Conservation (phyloP, 495 filamentous ascomycete species). For the Pyronema omphalodes region DNA sequence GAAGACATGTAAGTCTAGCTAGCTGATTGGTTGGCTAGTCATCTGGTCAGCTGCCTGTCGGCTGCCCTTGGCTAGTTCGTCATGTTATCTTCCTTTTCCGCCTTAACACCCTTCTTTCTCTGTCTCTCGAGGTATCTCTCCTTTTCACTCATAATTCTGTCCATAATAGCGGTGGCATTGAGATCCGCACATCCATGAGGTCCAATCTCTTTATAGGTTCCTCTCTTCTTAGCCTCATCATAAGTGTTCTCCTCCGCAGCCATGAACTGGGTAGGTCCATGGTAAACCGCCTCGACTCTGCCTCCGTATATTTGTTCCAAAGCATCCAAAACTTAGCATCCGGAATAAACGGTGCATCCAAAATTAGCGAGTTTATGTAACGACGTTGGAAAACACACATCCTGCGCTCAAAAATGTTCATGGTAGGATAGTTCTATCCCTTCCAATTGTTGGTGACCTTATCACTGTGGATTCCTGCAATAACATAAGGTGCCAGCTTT, state of each 20-base stretch:
- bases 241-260: constrained; percentile 78
- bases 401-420: constrained; percentile 94
- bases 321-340: constrained; percentile 46
- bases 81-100: constrained; percentile 25
- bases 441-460: constrained; percentile 88
- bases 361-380: constrained; percentile 74
- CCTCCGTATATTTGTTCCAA: constrained; percentile 46
- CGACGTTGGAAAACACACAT: constrained; percentile 88
- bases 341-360: constrained; percentile 75
- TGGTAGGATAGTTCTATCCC: constrained; percentile 94
- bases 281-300: constrained; percentile 67
- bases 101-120: constrained; percentile 70
- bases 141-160: constrained; percentile 66
- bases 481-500: constrained; percentile 63
- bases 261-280: constrained; percentile 86
- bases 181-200: constrained; percentile 65
- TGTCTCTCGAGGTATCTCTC: constrained; percentile 81
- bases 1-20: no score
- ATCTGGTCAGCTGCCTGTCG: no score
- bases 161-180: constrained; percentile 83
- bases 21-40: no score
- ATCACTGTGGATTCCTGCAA: constrained; percentile 87
- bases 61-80: background rate
- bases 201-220: constrained; percentile 55
- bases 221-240: constrained; percentile 53